phyloP scores from a whole-genome alignment of 208 protist genomes.

The Acanthamoeba castellanii region DNA sequence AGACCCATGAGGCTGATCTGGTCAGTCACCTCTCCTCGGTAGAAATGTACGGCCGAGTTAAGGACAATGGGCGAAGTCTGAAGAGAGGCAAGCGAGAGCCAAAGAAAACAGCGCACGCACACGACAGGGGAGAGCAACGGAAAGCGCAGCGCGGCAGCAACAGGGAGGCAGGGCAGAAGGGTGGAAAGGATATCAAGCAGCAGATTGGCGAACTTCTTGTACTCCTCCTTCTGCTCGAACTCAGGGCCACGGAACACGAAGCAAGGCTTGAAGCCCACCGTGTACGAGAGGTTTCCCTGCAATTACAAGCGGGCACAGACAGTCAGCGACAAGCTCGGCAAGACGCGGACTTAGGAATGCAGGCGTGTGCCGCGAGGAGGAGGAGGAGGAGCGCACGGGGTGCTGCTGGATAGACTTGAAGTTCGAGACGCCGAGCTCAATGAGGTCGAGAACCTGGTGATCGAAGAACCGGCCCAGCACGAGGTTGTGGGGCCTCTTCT shows the following conservation, averaged over 20 bases:
- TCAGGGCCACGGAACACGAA: constrained; percentile 88
- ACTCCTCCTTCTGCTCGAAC: constrained; percentile 86
- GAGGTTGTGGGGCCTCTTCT: constrained; percentile 91
- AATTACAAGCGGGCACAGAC: too few species aligned
- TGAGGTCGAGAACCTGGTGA: constrained; percentile 88
- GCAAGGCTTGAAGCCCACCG: constrained; percentile 87
- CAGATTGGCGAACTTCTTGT: constrained; percentile 81
- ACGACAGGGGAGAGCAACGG: not conserved
- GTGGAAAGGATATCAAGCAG: constrained; percentile 74
- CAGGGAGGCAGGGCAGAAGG: not conserved
- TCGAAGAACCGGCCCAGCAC: constrained; percentile 89
- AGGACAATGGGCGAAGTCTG: constrained; percentile 13
- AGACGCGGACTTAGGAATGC: too few species aligned
- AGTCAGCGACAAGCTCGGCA: too few species aligned
- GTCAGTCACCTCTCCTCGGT: constrained; percentile 83
- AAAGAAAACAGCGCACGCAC: not conserved
- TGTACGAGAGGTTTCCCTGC: constrained; percentile 22
- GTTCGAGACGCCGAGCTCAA: constrained; percentile 87
- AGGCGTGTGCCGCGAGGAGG: too few species aligned
- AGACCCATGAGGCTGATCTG: constrained; percentile 86
- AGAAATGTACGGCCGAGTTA: constrained; percentile 85
- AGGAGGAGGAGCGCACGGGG: not conserved
- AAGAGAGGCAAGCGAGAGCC: not conserved
- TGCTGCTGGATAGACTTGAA: constrained; percentile 77
- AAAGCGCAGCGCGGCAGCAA: not conserved